Evolutionary conservation across 768 basidiomycete species (phyloP).

Genomic region (Hygrocybe coccinea): DNA sequence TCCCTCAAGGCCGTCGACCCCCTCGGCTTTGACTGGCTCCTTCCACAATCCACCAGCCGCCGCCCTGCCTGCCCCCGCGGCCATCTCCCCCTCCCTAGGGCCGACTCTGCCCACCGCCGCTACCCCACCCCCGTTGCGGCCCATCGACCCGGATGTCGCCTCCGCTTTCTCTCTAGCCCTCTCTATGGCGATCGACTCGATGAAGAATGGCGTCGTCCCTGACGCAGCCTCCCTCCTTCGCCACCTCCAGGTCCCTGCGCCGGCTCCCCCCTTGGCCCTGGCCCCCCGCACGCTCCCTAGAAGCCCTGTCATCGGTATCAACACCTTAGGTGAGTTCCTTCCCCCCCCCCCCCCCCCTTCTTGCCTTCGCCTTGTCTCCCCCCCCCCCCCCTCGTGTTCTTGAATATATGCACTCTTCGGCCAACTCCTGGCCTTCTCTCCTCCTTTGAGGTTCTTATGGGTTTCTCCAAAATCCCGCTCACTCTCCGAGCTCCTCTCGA

Average conservation of each 20-base stretch:
- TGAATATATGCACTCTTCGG: neutral
- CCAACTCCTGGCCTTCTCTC: neutral
- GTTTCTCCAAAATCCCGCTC: neutral
- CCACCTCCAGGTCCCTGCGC: no score
- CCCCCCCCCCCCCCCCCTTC: neutral
- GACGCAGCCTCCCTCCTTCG: no score
- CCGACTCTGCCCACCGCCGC: neutral
- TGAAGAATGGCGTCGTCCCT: no score
- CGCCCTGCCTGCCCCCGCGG: neutral
- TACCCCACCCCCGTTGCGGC: neutral
- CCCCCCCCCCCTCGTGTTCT: neutral
- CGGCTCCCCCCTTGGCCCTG: no score
- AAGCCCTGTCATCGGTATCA: no score
- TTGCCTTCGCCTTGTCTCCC: neutral
- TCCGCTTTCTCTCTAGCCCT: no score
- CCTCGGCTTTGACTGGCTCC: neutral
- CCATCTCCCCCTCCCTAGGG: neutral
- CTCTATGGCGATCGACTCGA: no score
- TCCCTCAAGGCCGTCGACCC: neutral
- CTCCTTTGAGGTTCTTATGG: neutral
- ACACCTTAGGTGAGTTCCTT: neutral
- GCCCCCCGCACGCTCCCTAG: no score
- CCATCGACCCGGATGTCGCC: no score
- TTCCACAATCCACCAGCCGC: neutral
- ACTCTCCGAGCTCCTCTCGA: neutral